Conservation (phyloP, 2,329 filamentous ascomycete genomes). For the Zymoseptoria ardabiliae region DNA sequence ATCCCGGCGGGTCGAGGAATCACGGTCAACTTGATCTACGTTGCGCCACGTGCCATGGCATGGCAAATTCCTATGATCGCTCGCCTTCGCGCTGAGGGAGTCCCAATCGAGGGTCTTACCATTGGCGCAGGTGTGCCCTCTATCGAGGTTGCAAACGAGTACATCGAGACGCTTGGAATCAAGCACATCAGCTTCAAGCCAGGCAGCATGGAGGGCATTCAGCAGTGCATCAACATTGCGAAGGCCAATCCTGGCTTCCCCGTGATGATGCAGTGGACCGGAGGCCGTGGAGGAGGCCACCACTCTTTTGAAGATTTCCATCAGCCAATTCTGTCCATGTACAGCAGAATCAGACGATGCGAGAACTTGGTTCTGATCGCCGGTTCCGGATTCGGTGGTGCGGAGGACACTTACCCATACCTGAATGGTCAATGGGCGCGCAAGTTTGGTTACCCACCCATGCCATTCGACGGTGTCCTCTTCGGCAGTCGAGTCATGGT, state of each 20-base stretch:
- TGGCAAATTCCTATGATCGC: constrained; percentile 87
- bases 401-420: constrained; percentile 88
- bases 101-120: constrained; percentile 84
- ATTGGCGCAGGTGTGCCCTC: constrained; percentile 92
- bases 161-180: constrained; percentile 84
- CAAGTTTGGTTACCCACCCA: constrained; percentile 77
- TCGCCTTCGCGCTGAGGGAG: constrained; percentile 72
- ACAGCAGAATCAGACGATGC: constrained; percentile 74
- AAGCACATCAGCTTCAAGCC: constrained; percentile 96
- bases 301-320: constrained; percentile 96
- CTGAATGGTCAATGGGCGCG: constrained; percentile 83
- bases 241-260: constrained; percentile 91
- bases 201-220: constrained; percentile 79
- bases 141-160: constrained; percentile 85
- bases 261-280: constrained; percentile 91
- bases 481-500: constrained; percentile 95
- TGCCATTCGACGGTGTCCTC: constrained; percentile 89
- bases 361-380: constrained; percentile 84
- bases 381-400: constrained; percentile 83
- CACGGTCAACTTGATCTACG: constrained; percentile 83
- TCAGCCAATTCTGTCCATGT: constrained; percentile 84
- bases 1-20: constrained; percentile 84
- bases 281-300: constrained; percentile 85
- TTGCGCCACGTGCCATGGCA: constrained; percentile 79
- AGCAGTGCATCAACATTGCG: constrained; percentile 84